Base-by-base conservation (phyloP, 1,139 yeast species). In the Sporopachydermia cereana region DNA sequence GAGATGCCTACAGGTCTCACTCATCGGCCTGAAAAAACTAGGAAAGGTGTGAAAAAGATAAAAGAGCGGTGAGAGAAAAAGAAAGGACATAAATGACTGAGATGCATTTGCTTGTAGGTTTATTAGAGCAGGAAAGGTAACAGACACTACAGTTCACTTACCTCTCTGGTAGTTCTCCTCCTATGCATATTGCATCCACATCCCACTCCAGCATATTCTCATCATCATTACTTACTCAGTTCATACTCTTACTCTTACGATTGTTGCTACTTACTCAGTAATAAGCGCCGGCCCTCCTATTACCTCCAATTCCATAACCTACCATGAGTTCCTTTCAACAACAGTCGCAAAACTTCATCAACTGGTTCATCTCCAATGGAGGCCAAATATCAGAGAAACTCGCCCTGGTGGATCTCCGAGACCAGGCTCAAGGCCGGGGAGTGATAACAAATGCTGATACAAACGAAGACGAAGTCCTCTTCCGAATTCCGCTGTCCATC, bases 391-490 rank as follows among this genome's bases (percentile, higher is more conserved):
- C 84, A 1, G 66, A 75, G 2, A 79, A 80, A 49, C 64, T 86
- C 9, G 55, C 61, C 20, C 66, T 89, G 4, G 69, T 66, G 2
- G 95, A 89, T 59, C 68, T 75, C 43, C 67, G 95, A 43, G 47
- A 53, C 1, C 53, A 58, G 12, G 64, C 71, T 43, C 88, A 84
- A 60, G 97, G 97, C 16, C 71, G 96, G 36, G 95, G 93, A 4
- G 60, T 91, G 12, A 60, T 80, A 7, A 94, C 96, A 0, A 49
- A 55, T 1, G 74, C 73, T 29, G 79, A 78, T 52, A 82, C 89
- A 24, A 54, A 55, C 2, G 58, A 64, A 29, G 81, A 71, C 48
- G 94, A 84, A 50, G 66, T 66, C 1, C 62, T 91, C 17, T 85
- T 88, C 59, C 69, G 73, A 34, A 71, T 91, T 21, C 94, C 96